Percentiles rank a stretch among this genome's conserved stretches.
Evolutionary conservation across 371 early-diverging fungal species (phyloP).

Genomic region (Saksenaea oblongispora): DNA sequence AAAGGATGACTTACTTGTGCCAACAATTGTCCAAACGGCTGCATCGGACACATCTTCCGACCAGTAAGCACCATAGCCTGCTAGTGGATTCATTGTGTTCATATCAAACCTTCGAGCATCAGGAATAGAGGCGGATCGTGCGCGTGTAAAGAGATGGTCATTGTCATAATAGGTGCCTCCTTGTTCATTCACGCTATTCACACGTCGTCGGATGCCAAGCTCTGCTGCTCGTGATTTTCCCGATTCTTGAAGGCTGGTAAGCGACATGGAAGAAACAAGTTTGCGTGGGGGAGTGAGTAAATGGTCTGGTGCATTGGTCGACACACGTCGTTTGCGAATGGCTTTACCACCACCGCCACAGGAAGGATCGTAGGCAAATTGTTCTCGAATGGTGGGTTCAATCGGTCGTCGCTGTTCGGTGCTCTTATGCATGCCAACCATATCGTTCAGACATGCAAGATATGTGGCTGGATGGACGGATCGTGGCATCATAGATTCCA

Average conservation of each 20-base stretch:
- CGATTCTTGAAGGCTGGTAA: conserved; percentile 16
- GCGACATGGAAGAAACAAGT: conserved; percentile 25
- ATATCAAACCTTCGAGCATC: neutral
- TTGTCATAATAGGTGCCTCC: neutral
- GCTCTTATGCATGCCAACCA: conserved; percentile 34
- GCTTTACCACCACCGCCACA: conserved; percentile 30
- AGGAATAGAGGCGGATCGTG: neutral
- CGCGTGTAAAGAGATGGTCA: conserved; percentile 9
- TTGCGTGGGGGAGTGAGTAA: neutral
- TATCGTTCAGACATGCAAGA: conserved; percentile 28
- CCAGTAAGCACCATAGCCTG: conserved; percentile 50
- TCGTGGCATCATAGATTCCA: conserved; percentile 9
- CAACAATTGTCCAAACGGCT: conserved; percentile 85
- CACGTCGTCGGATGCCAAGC: conserved; percentile 36
- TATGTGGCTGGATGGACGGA: conserved; percentile 14
- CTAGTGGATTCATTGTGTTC: neutral
- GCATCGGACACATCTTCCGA: conserved; percentile 78
- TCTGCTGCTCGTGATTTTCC: conserved; percentile 16
- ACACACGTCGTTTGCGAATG: conserved; percentile 25
- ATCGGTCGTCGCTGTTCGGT: neutral
- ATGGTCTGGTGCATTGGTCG: neutral
- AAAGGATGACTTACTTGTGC: conserved; percentile 35
- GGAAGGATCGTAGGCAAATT: neutral
- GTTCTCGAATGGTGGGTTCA: neutral
- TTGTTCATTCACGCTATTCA: conserved; percentile 30